A percentile compares a stretch with the other conserved stretches of the same genome.
Conservation (phyloP, 139 green algal species). For the Mychonastes homosphaera region DNA sequence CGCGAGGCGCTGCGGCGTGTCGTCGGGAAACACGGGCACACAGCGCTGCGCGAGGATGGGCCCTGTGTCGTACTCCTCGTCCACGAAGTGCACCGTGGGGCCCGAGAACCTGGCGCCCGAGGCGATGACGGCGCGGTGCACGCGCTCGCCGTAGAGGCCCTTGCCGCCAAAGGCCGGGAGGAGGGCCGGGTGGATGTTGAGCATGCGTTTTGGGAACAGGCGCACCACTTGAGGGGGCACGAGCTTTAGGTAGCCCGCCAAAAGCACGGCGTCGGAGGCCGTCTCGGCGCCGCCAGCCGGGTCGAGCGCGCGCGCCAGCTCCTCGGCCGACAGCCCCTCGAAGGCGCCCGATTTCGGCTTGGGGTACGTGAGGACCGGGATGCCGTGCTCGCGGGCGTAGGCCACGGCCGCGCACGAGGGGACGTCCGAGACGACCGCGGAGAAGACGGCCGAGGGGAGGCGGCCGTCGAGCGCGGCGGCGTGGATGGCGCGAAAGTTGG, state of each 20-base stretch:
- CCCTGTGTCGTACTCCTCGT: conserved; percentile 92
- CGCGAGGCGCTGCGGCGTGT: conserved; percentile 69
- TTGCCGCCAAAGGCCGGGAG: conserved; percentile 94
- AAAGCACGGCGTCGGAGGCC: conserved; percentile 72
- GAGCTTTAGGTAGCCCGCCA: conserved; percentile 95
- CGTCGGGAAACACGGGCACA: conserved; percentile 74
- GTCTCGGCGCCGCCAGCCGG: conserved; percentile 25
- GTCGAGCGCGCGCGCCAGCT: conserved; percentile 44
- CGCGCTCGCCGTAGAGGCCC: conserved; percentile 80
- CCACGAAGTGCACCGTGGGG: conserved; percentile 95
- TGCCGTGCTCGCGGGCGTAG: conserved; percentile 62
- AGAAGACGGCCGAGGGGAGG: conserved; percentile 52
- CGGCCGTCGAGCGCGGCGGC: conserved; percentile 41
- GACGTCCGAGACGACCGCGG: conserved; percentile 68
- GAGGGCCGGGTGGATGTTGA: conserved; percentile 98
- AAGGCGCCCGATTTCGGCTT: conserved; percentile 44
- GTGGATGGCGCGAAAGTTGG: conserved; percentile 83
- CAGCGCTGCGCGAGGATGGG: conserved; percentile 84
- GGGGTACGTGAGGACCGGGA: conserved; percentile 66
- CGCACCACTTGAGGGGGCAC: conserved; percentile 68
- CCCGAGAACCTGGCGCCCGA: conserved; percentile 79
- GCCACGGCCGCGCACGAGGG: conserved; percentile 63
- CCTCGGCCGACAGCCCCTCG: conserved; percentile 27
- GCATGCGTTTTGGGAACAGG: conserved; percentile 65
- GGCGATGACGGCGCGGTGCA: conserved; percentile 85